Base-by-base conservation (phyloP, 352 stramenopile species). In the Pythium apleroticum region DNA sequence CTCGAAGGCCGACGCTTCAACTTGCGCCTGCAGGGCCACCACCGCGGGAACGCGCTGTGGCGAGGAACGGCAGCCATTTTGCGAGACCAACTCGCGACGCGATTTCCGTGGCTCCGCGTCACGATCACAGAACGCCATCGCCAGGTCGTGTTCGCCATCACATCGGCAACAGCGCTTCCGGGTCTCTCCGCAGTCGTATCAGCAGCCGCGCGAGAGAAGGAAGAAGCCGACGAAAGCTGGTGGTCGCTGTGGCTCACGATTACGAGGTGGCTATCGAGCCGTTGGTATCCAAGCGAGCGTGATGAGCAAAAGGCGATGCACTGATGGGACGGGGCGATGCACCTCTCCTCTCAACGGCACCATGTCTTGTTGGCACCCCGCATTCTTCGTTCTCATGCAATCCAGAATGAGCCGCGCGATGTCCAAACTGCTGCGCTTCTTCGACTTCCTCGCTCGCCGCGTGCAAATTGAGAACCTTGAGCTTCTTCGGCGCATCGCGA, bases 91-190 rank as follows among this genome's bases (percentile, higher is more conserved):
- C 59, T 66, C 27, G 37, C 57, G 37, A 5, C 15, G 19, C 50
- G 28, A 4, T 66, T 49, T 58, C 59, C 59, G 25, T 66, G 59
- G 59, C 35, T 66, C n/a, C 50, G 60, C 59, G 31, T 66, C 28
- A 53, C 50, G 10, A 60, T 66, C 59, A 55, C 50, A 0, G 59
- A 66, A 37, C 59, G 59, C 20, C 50, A 66, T 25, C 50, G 59
- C 37, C 49, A 66, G 31, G 59, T 66, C 17, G 37, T 58, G 22
- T 28, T 53, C 14, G 25, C 43, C 8, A 33, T 66, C 25, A 66
- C 59, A 11, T 55, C 59, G 11, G 39, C 39, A 15, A 43, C 31
- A 7, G 20, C 41, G 7, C n/a, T 22, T 49, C 17, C 41, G 15
- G 41, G n/a, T 6, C 1, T 27, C 20, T 1, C 41, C 1, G 19